These are phyloP conservation scores for Rhytidiadelphus loreus DNA, from an alignment of 225 moss, liverwort and hornwort species.

Conservation along the genomic window DNA sequence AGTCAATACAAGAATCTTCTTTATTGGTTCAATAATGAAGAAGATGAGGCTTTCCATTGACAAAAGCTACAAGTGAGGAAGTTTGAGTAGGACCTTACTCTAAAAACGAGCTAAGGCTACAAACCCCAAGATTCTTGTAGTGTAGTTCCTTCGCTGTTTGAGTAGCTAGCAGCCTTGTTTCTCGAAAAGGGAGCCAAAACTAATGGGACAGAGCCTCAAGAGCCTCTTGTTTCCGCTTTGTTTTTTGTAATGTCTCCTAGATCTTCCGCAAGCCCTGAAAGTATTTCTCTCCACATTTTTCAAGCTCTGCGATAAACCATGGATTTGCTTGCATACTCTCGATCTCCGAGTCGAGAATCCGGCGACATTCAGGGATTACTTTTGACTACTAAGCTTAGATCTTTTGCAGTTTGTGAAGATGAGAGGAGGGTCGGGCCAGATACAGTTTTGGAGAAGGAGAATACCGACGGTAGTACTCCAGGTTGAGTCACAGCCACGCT, in stretches of 20 bases:
- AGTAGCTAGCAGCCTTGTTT: background rate
- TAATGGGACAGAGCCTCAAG: background rate
- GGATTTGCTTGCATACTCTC: background rate
- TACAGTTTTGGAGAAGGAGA: background rate
- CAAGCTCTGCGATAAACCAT: background rate
- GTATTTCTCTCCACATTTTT: background rate
- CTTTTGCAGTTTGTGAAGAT: background rate
- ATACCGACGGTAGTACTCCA: background rate
- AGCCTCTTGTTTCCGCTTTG: background rate
- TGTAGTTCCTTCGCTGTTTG: background rate
- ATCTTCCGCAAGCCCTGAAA: background rate
- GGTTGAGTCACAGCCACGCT: background rate
- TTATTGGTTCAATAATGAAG: rapidly evolving
- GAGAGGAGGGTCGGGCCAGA: background rate
- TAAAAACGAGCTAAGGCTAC: rapidly evolving
- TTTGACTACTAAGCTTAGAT: background rate
- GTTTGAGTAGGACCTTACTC: background rate
- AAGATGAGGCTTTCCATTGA: background rate
- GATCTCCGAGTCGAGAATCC: background rate
- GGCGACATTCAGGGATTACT: background rate
- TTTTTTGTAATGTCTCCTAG: background rate
- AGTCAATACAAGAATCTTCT: background rate
- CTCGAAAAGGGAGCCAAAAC: background rate
- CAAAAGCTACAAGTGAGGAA: background rate
- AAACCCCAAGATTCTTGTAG: too few relatives aligned